Base-by-base conservation (phyloP, 2,329 filamentous ascomycete genomes). In the Penicillium sp. region DNA sequence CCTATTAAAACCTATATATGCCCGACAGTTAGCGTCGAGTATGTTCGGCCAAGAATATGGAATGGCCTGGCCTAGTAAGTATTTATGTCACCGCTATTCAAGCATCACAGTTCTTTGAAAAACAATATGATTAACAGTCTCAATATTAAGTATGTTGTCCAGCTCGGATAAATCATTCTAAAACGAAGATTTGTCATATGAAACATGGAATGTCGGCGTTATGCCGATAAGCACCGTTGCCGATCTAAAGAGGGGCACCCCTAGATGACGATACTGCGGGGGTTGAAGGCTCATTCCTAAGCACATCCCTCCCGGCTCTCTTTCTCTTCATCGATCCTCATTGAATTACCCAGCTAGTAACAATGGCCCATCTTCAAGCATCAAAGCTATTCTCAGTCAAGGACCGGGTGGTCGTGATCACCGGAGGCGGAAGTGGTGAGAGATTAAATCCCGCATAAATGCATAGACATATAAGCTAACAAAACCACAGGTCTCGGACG, bases 381-480 rank as follows among this genome's bases (percentile, higher is more conserved):
- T 68, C 69, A 9, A 67, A 69, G 12, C 67, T 84, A 4, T 83
- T 83, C 70, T 75, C 74, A 16, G 78, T 83, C 60, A 74, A 82
- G 54, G 80, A 76, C 48, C 72, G 81, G 26, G 78, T 84, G 3
- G 80, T 75, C 22, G 77, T 82, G 48, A 70, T 84, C 47, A 84
- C 81, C 2, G 82, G 82, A 36, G 80, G 80, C 43, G 81, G 81
- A 37, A 79, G 73, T 45, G 80, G 81, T 73, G 73, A 66, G 62
- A 16, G 2, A 19, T 17, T 16, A 5, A 11, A 25, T 19, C 25
- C 35, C n/a, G 40, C 22, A 33, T 11, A 33, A 25, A 9, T 12
- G 25, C 17, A 33, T n/a, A 14, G 5, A 25, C 28, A 42, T 4
- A 25, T 1, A 36, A 16, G 5, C 58, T 59, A 36, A 62, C 8